Evolutionary conservation across 139 green algal genomes (phyloP).

Genomic region (Chlamydomonas applanata): DNA sequence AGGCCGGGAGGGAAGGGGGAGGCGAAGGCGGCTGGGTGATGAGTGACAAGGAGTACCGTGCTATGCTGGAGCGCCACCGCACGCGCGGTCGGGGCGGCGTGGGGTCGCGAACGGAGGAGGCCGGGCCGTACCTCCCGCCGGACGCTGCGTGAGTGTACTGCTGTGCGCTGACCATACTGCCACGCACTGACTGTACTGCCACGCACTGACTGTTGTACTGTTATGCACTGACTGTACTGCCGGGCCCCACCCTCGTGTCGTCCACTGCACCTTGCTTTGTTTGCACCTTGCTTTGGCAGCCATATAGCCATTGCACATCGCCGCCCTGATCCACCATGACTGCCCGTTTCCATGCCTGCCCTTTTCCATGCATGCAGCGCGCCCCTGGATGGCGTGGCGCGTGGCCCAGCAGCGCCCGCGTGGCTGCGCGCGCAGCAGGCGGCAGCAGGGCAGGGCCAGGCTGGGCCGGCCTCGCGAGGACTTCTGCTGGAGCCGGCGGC

Average conservation of each 20-base stretch:
- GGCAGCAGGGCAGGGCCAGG: not conserved
- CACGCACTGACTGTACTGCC: too few relatives aligned
- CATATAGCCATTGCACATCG: too few relatives aligned
- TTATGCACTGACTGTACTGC: too few relatives aligned
- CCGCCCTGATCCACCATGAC: too few relatives aligned
- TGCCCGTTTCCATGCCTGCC: too few relatives aligned
- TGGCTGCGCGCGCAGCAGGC: not conserved
- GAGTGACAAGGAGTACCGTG: conserved; percentile 33
- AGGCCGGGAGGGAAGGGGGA: not conserved
- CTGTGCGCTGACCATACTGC: too few relatives aligned
- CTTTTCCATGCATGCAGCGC: not conserved
- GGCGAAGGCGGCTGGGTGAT: conserved; percentile 22
- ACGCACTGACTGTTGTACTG: too few relatives aligned
- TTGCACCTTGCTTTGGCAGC: too few relatives aligned
- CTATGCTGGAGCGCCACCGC: conserved; percentile 25
- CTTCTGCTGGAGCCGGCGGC: not conserved
- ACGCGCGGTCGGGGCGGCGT: conserved; percentile 23
- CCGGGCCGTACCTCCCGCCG: conserved; percentile 15
- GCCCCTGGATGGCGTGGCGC: not conserved
- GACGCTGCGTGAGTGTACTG: not conserved
- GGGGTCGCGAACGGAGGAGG: conserved; percentile 15
- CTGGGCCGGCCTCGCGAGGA: too few relatives aligned
- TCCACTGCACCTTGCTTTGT: too few relatives aligned
- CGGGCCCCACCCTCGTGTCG: too few relatives aligned
- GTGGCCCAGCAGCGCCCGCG: conserved; percentile 1